Conservation (phyloP, 257 asterid genomes). For the Solanum bukasovii region DNA sequence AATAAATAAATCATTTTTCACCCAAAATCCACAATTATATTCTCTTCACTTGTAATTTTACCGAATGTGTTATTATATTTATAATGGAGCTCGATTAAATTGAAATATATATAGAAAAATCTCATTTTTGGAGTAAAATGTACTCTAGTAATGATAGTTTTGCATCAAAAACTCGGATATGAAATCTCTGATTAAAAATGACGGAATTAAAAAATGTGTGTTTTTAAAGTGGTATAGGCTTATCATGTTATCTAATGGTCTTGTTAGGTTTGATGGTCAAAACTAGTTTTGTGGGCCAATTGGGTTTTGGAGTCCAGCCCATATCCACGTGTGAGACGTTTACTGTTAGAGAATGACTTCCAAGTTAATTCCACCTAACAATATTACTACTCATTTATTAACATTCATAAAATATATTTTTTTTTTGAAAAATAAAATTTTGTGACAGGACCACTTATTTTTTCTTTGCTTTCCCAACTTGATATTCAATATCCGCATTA, state of each 20-base stretch:
- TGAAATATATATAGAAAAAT: too few species aligned
- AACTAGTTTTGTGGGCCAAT: slow-evolving; percentile 22
- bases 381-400: background rate
- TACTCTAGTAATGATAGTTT: rapidly evolving
- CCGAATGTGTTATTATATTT: background rate
- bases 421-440: too few species aligned
- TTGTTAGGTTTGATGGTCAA: background rate
- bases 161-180: background rate
- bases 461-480: too few species aligned
- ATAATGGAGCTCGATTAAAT: rapidly evolving
- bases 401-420: background rate
- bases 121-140: background rate
- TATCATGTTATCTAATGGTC: background rate
- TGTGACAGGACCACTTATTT: background rate
- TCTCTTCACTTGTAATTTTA: too few species aligned
- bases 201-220: background rate
- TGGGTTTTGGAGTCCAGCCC: slow-evolving; percentile 8
- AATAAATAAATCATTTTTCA: background rate
- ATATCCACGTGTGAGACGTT: slow-evolving; percentile 8
- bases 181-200: background rate
- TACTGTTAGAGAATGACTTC: background rate
- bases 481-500: too few species aligned
- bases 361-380: background rate
- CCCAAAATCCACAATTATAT: background rate
- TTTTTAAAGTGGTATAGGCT: background rate